phyloP scores from a whole-genome alignment of 164 flowering plant species.

The Cinnamomum chago region DNA sequence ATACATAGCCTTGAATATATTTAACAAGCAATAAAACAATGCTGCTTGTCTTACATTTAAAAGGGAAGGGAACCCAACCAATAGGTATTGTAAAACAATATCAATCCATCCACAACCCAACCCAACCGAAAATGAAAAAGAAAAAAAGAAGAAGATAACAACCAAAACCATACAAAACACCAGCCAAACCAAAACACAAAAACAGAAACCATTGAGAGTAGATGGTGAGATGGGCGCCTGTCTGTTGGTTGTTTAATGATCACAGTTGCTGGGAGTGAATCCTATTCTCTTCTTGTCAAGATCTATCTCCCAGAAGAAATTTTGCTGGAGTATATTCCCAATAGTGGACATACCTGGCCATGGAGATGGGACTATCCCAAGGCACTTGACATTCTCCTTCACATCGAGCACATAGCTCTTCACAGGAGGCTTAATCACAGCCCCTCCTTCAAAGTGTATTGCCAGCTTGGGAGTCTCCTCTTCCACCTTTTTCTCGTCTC shows the following conservation, averaged over 20 bases:
- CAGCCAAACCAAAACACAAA: background rate
- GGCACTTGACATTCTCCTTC: slow-evolving; percentile 37
- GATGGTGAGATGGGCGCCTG: too few species aligned
- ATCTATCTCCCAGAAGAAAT: slow-evolving; percentile 65
- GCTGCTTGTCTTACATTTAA: too few species aligned
- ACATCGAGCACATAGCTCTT: slow-evolving; percentile 57
- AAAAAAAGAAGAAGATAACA: background rate
- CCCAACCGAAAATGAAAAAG: too few species aligned
- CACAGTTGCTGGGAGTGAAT: slow-evolving; percentile 7
- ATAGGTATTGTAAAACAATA: too few species aligned
- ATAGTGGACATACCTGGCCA: slow-evolving; percentile 41
- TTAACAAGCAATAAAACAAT: too few species aligned
- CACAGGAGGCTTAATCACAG: slow-evolving; percentile 45
- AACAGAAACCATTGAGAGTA: background rate
- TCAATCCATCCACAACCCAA: too few species aligned
- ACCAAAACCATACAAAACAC: background rate
- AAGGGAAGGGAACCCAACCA: too few species aligned
- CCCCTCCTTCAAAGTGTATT: slow-evolving; percentile 53
- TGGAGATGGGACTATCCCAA: slow-evolving; percentile 35
- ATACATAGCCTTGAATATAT: too few species aligned
- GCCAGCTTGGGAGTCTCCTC: slow-evolving; percentile 28
- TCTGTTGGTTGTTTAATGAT: background rate
- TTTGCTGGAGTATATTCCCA: slow-evolving; percentile 78
- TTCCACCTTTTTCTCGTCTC: slow-evolving; percentile 11
- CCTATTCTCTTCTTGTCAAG: slow-evolving; percentile 20